Evolutionary conservation across 257 asterid genomes (phyloP), one percentile per base, ranked within the genome.

Genomic region (Plantago major): DNA sequence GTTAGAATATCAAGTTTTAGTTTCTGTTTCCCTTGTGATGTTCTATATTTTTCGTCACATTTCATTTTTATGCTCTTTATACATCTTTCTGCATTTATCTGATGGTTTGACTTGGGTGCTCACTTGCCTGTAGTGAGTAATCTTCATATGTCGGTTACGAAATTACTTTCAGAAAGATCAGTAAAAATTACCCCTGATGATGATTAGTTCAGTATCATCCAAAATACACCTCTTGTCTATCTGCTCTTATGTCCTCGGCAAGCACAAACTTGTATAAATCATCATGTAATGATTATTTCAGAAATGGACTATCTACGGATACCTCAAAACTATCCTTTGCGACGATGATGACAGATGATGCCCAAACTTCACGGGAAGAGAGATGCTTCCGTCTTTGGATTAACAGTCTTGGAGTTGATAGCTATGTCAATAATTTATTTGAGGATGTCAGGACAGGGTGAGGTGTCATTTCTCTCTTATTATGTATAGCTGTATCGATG

Each of bases 351-450:
- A 72, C 86, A 14, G 96, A 91, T 71, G 98, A 91, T 78, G 87
- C 78, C 74, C 83, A 88, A 78, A 91, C 95, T 44, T 86, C 98
- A 52, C 81, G 97, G 50, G 98, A 91, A 73, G 98, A 86, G 75
- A 91, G 95, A 76, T 91, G 98, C 77, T 91, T 91, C 70, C 82
- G 98, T 50, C 78, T 88, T 65, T 91, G 98, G 98, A 82, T 91
- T 62, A 91, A 88, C 82, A 88, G 98, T 73, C 94, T 88, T 66
- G 98, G 98, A 67, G 65, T 77, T n/a, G 93, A 86, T 33, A 73
- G 88, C 11, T 78, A 82, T 37, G 85, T 91, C 48, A 86, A 88
- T 63, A 81, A 88, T 68, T 43, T 88, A 58, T 91, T 91, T 71
- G 98, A 91, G 81, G 92, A 84, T 76, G 90, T 91, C 67, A 74